Evolutionary conservation across 495 filamentous ascomycete genomes (phyloP).

Genomic region (Neurospora pannonica): DNA sequence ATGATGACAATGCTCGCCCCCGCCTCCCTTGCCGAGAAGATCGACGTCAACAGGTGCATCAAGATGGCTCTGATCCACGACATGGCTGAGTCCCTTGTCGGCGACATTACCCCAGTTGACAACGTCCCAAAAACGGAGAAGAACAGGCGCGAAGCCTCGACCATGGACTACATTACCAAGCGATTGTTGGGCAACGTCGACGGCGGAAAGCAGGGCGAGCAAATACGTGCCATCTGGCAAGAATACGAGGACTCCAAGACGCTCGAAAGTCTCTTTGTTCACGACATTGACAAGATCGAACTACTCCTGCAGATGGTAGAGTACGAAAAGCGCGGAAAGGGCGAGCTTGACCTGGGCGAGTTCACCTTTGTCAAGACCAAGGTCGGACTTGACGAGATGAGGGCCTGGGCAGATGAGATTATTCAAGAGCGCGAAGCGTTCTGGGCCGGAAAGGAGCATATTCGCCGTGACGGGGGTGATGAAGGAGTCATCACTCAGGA

Average conservation of each 20-base stretch:
- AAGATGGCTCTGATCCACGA: conserved; percentile 94
- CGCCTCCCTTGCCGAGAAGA: conserved; percentile 49
- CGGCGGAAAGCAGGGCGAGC: conserved; percentile 52
- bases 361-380: conserved; percentile 66
- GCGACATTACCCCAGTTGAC: conserved; percentile 92
- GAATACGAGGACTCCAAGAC: conserved; percentile 89
- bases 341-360: conserved; percentile 66
- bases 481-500: conserved; percentile 28
- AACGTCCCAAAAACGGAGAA: conserved; percentile 65
- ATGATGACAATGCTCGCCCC: conserved; percentile 94
- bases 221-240: conserved; percentile 72
- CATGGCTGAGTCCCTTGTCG: conserved; percentile 91
- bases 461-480: conserved; percentile 31
- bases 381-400: conserved; percentile 66
- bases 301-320: conserved; percentile 90
- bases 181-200: conserved; percentile 64
- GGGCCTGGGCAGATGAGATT: conserved; percentile 67
- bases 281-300: conserved; percentile 96
- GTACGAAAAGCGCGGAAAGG: conserved; percentile 68
- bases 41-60: conserved; percentile 77
- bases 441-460: conserved; percentile 47
- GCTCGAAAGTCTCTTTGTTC: conserved; percentile 76
- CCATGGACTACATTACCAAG: conserved; percentile 80
- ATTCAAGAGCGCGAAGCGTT: conserved; percentile 66
- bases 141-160: conserved; percentile 69